These are phyloP conservation scores for Atkinsonella texensis DNA, from an alignment of 2,329 filamentous ascomycete genomes.

Conservation along the genomic window DNA sequence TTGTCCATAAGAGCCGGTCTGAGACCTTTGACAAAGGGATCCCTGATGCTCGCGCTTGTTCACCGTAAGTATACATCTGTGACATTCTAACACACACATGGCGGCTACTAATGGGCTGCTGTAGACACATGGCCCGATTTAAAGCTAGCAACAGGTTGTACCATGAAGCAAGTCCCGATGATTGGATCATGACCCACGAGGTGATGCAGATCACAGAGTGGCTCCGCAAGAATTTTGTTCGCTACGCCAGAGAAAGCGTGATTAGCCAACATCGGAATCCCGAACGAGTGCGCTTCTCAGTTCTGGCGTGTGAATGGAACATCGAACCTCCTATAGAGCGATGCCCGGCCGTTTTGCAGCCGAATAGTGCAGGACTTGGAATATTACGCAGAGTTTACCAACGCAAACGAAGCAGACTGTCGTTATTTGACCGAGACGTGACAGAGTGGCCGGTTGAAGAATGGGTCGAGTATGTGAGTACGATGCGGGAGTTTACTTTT, in stretches of 20 bases:
- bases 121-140: constrained; percentile 3
- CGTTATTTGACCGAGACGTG: not conserved
- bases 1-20: constrained; percentile 18
- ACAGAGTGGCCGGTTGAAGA: not conserved
- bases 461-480: not conserved
- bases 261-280: constrained; percentile 21
- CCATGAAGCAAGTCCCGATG: constrained; percentile 21
- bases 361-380: not conserved
- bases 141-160: constrained; percentile 10
- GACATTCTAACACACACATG: too few relatives aligned
- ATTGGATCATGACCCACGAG: constrained; percentile 24
- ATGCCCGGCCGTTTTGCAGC: too few relatives aligned
- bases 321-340: constrained; percentile 8
- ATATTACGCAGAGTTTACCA: too few relatives aligned
- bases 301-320: constrained; percentile 30
- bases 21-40: not conserved
- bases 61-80: not conserved
- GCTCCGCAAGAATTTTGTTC: constrained; percentile 25
- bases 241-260: constrained; percentile 23
- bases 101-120: not conserved
- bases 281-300: constrained; percentile 26
- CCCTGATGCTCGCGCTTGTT: not conserved
- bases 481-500: not conserved
- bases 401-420: not conserved
- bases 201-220: constrained; percentile 25